Evolutionary conservation across 23 red algal genomes (phyloP).

Genomic region (Chondrus crispus): DNA sequence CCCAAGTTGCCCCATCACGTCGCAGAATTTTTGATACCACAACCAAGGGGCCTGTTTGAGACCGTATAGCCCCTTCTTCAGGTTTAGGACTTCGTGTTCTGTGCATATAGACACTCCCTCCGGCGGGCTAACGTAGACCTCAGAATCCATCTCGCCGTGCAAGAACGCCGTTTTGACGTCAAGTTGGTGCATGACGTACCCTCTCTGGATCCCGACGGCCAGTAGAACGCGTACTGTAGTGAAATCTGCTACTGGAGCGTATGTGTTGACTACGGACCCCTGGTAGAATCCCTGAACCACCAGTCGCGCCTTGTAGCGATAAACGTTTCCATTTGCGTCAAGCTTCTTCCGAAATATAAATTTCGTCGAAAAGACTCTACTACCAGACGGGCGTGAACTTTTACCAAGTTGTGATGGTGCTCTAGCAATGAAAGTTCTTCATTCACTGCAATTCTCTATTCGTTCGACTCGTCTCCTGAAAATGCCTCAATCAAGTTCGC

Average conservation of each 20-base stretch:
- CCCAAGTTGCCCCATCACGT: not conserved
- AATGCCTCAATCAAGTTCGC: not conserved
- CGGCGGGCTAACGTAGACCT: not conserved
- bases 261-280: not conserved
- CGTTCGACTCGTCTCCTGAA: not conserved
- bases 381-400: not conserved
- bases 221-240: not conserved
- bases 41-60: not conserved
- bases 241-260: not conserved
- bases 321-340: not conserved
- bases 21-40: not conserved
- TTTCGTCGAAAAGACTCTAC: not conserved
- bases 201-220: not conserved
- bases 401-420: not conserved
- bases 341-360: not conserved
- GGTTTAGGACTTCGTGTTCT: not conserved
- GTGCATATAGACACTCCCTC: not conserved
- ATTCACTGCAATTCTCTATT: not conserved
- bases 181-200: not conserved
- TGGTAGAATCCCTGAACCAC: not conserved
- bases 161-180: not conserved
- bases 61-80: not conserved
- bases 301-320: not conserved
- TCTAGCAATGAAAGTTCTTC: not conserved
- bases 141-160: not conserved